phyloP scores from a whole-genome alignment of 2,329 filamentous ascomycete genomes.

The Saccharata proteae region DNA sequence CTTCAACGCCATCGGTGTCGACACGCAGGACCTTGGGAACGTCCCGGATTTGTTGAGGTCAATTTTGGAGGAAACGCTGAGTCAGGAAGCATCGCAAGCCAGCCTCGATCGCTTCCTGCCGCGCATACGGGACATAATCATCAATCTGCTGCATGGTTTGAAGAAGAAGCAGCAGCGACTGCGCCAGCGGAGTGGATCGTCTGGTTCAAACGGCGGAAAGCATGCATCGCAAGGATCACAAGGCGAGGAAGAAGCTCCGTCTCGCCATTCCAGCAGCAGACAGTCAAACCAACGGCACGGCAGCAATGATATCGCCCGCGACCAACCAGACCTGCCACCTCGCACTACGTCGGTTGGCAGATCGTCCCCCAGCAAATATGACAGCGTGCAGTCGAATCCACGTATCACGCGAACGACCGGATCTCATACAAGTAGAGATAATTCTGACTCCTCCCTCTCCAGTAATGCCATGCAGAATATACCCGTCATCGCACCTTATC shows the following conservation, averaged over 20 bases:
- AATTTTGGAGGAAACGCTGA: constrained; percentile 90
- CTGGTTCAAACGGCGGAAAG: constrained; percentile 21
- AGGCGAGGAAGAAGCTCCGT: constrained; percentile 16
- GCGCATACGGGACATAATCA: constrained; percentile 94
- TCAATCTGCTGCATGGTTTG: constrained; percentile 86
- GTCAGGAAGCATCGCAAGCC: constrained; percentile 87
- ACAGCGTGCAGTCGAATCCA: constrained; percentile 23
- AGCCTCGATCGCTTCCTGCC: constrained; percentile 91
- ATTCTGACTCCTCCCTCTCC: constrained; percentile 50
- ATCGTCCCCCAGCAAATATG: constrained; percentile 31
- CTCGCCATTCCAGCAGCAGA: constrained; percentile 21
- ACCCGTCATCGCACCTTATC: constrained; percentile 61
- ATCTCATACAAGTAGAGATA: constrained; percentile 19
- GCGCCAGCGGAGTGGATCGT: constrained; percentile 42
- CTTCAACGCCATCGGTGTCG: constrained; percentile 93
- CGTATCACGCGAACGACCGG: constrained; percentile 21
- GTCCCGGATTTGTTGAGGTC: constrained; percentile 82
- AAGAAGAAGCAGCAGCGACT: constrained; percentile 95
- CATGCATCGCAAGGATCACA: constrained; percentile 25
- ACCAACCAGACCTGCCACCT: constrained; percentile 33
- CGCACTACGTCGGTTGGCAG: constrained; percentile 33
- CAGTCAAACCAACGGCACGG: constrained; percentile 27
- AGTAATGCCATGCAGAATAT: constrained; percentile 65
- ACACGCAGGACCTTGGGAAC: constrained; percentile 85
- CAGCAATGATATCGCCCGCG: constrained; percentile 24